phyloP scores from a whole-genome alignment of 768 basidiomycete genomes.

The Lactarius trivialis region DNA sequence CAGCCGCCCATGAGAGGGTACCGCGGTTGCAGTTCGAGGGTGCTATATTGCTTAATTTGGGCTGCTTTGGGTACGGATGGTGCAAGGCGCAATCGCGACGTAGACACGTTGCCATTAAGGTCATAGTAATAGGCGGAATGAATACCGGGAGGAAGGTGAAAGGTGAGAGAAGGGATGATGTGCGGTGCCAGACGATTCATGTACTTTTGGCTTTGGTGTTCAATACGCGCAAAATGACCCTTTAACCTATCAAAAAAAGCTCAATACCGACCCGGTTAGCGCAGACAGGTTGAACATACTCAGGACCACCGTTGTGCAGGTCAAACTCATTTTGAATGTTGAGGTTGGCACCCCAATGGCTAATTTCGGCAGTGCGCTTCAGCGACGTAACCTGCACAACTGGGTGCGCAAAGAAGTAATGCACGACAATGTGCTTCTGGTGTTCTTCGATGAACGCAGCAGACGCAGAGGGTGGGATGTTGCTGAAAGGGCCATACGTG shows the following conservation, averaged over 20 bases:
- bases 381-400: conserved; percentile 70
- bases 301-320: conserved; percentile 85
- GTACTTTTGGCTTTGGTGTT: conserved; percentile 72
- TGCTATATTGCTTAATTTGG: conserved; percentile 47
- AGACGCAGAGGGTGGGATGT: conserved; percentile 58
- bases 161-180: conserved; percentile 61
- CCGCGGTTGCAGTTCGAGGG: conserved; percentile 79
- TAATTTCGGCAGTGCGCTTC: conserved; percentile 78
- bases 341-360: conserved; percentile 94
- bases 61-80: conserved; percentile 57
- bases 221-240: conserved; percentile 91
- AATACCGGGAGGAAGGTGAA: conserved; percentile 79
- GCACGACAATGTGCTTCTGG: conserved; percentile 64
- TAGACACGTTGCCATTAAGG: conserved; percentile 92
- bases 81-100: conserved; percentile 71
- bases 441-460: conserved; percentile 47
- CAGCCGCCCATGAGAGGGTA: conserved; percentile 95
- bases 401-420: conserved; percentile 80
- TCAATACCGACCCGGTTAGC: conserved; percentile 8
- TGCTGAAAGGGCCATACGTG: conserved; percentile 84
- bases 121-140: conserved; percentile 86
- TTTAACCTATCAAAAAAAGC: conserved; percentile 55
- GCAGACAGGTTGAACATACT: conserved; percentile 44
- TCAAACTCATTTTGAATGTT: conserved; percentile 86
- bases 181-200: conserved; percentile 62